These are phyloP conservation scores for Botrytis pseudocinerea DNA, from an alignment of 2,329 filamentous ascomycete genomes.

Conservation along the genomic window DNA sequence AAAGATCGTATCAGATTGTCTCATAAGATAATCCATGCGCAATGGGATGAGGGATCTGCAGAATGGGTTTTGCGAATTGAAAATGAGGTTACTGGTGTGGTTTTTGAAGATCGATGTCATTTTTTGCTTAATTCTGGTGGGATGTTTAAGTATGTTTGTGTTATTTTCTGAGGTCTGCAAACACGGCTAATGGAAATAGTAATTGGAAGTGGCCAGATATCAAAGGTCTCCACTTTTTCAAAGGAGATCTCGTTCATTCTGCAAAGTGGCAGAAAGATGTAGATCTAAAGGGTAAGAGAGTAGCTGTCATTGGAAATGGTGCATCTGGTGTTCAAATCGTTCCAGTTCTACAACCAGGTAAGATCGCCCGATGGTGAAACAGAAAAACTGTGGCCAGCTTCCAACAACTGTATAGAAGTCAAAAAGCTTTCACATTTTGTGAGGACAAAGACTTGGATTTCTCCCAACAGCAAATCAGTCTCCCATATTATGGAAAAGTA, in stretches of 20 bases:
- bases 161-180: neutral
- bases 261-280: constrained; percentile 59
- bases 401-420: constrained; percentile 36
- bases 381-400: neutral
- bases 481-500: constrained; percentile 10
- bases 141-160: constrained; percentile 51
- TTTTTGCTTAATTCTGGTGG: constrained; percentile 54
- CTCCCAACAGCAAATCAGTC: constrained; percentile 42
- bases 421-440: constrained; percentile 47
- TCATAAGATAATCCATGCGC: constrained; percentile 44
- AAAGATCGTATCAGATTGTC: constrained; percentile 46
- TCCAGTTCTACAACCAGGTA: constrained; percentile 44
- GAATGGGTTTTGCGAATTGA: constrained; percentile 24
- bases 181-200: constrained; percentile 21
- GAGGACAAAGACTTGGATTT: constrained; percentile 49
- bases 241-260: constrained; percentile 58
- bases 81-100: constrained; percentile 39
- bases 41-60: constrained; percentile 25
- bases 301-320: constrained; percentile 54
- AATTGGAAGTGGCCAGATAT: constrained; percentile 64
- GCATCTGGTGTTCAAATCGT: constrained; percentile 55
- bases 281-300: constrained; percentile 48
- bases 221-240: constrained; percentile 48
- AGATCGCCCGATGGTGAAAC: neutral
- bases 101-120: constrained; percentile 49